Base-by-base conservation (phyloP, 208 protist genomes). In the Acanthamoeba triangularis region DNA sequence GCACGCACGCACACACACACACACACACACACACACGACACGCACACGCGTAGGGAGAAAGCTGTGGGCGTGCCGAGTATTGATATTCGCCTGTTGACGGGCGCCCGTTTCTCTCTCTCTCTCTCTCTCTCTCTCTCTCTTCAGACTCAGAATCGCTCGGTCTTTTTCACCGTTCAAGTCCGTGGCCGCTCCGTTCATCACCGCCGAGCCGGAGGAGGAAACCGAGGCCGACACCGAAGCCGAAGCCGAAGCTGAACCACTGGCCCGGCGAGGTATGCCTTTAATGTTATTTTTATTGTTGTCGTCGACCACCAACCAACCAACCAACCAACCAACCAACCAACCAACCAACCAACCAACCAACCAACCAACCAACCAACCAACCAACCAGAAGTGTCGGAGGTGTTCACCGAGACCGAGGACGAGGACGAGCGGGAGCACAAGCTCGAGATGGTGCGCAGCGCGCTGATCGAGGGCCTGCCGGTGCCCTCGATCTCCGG, bases 391-490 rank as follows among this genome's bases (percentile, higher is more conserved):
- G 30, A 16, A 47, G 13, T 4, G 28, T 20, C 28, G 11, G 69
- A 35, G 37, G 69, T n/a, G 69, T 78, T 44, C 30, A 44, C 69
- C 16, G 69, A 78, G 69, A 78, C 69, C 5, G 69, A 78, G 13
- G 69, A 78, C 69, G 69, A 78, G 69, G 69, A 78, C 6, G 69
- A 78, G 37, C 69, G 69, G 8, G 69, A 78, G 37, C 69, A 44
- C 69, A 78, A 78, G 69, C n/a, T 78, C 30, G 30, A 44, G 69
- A 33, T 44, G 69, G 69, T 78, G 8, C 69, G 69, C 37, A 78
- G 69, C 69, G 69, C 69, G 35, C 33, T 78, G 37, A 33, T 78
- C 20, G 30, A 78, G 30, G 69, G 69, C 69, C 69, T 78, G 69
- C 69, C 69, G 30, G 35, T 49, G 33, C 69, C 69, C 18, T 78